These are phyloP conservation scores for Kurtzmaniella natalensis DNA, from an alignment of 1,139 yeast genomes.

Conservation along the genomic window DNA sequence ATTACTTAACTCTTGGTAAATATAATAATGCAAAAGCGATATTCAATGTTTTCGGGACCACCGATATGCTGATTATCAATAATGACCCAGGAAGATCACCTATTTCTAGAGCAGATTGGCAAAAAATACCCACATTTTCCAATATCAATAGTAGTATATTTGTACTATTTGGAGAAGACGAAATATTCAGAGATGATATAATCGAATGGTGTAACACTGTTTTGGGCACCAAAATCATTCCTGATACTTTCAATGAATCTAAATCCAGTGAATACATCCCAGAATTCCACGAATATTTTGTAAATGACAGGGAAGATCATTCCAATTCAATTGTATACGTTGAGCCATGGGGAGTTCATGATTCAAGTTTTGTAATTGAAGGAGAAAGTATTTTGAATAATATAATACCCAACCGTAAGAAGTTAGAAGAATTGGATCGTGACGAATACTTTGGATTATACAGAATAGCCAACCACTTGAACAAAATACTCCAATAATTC, in stretches of 20 bases:
- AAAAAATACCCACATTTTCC: constrained; percentile 25
- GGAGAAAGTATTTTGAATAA: constrained; percentile 13
- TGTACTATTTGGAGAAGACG: constrained; percentile 39
- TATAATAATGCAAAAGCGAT: constrained; percentile 7
- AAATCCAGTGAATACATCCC: constrained; percentile 20
- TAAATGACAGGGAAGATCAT: constrained; percentile 12
- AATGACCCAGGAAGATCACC: constrained; percentile 15
- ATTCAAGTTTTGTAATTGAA: constrained; percentile 32
- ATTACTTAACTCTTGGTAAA: constrained; percentile 20
- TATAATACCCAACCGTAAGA: constrained; percentile 1
- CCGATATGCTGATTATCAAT: constrained; percentile 7
- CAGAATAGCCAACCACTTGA: constrained; percentile 24
- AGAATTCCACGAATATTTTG: constrained; percentile 14
- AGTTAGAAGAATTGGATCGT: constrained; percentile 12
- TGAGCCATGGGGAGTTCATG: constrained; percentile 47
- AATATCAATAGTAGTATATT: constrained; percentile 23
- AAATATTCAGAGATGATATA: constrained; percentile 38
- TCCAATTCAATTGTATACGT: constrained; percentile 20
- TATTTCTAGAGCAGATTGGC: constrained; percentile 25
- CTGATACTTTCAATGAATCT: constrained; percentile 18
- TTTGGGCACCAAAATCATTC: constrained; percentile 21
- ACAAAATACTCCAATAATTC: constrained; percentile 15
- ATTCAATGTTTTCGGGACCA: constrained; percentile 10
- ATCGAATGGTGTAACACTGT: constrained; percentile 33
- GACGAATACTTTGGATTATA: constrained; percentile 25